Evolutionary conservation across 2,329 filamentous ascomycete species (phyloP), one percentile per base, ranked within the genome.

Genomic region (Colletotrichum paranaense): DNA sequence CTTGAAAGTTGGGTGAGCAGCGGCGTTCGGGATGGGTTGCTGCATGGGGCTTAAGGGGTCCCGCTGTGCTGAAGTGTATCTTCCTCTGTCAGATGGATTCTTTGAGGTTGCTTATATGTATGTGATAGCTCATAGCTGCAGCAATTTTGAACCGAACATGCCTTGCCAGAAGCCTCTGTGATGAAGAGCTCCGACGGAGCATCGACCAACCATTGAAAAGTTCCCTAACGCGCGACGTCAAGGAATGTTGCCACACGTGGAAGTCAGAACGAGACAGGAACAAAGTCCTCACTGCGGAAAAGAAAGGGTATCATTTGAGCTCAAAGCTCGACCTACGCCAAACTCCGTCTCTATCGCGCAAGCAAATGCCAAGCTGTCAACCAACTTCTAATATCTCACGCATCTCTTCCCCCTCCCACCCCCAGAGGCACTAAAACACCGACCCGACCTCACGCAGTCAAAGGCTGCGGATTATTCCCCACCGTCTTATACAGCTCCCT

Each of bases 401-500:
- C 32, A 35, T 35, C 4, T 35, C 30, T 32, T 4, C 30, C 30
- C 30, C 30, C 30, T 32, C 9, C 9, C 30, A 4, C 30, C 30
- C 2, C 30, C 30, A 4, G 30, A 32, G 30, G 30, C 30, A 4
- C 30, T 32, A 32, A 32, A 4, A 4, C 30, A 9, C 8, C 30
- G 0, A 9, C 30, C 30, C 30, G 2, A 32, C 30, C 30, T 32
- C 30, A 32, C 28, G 64, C 49, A 19, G 71, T 26, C 67, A 73
- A 14, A 0, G 79, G 78, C 67, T 84, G 83, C 19, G 82, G 83
- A 63, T 89, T 88, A 75, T 92, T 92, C 1, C 90, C 90, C 0
- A 92, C 88, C 2, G 87, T 88, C 81, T 91, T 91, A 81, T 92
- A 92, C 62, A 92, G 81, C 68, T 92, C 90, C 58, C 90, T 84